Evolutionary conservation across 2,329 filamentous ascomycete species (phyloP), one percentile per base, ranked within the genome.

Genomic region (Colletotrichum spinosum): DNA sequence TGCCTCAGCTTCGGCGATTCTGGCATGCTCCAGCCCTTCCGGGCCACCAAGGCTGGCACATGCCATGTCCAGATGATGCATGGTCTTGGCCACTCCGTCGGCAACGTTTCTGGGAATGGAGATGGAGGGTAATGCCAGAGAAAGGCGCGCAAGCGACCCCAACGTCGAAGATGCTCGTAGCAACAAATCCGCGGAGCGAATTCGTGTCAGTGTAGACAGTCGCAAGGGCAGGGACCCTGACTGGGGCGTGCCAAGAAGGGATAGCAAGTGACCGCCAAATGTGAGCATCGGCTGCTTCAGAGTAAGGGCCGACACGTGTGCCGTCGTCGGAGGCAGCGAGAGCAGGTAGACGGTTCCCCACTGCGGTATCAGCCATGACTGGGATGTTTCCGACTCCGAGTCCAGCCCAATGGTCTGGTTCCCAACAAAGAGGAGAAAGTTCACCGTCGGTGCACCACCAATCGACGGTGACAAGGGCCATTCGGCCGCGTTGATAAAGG

Each of bases 391-490:
- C 2, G 75, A 72, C 58, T 80, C 77, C 3, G 80, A 76, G 49
- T 81, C 78, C 56, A 83, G 72, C 5, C 77, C 81, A 67, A 93
- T 94, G 9, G 90, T 93, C 64, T 91, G 87, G 63, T 92, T 89
- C 6, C 94, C 93, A 8, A 97, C 89, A 73, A 96, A 99, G 35
- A 98, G 85, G 61, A 98, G 90, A 75, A 99, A 98, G 78, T 99
- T 98, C 73, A 99, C 90, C 0, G 96, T 99, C 1, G 96, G 96
- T 0, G 95, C 95, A 15, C 88, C 89, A 46, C 94, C 96, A 70
- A 99, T 98, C 61, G 93, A 97, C 0, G 95, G 95, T 68, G 92
- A 97, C 3, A 99, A 80, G 0, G 96, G 96, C 96, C 96, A 99
- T 79, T 99, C 96, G 2, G 96, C 96, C 2, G 95, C 94, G 73